Evolutionary conservation across 192 early-diverging fungal genomes (phyloP), one percentile per base, ranked within the genome.

Genomic region (Coemansia sp.): DNA sequence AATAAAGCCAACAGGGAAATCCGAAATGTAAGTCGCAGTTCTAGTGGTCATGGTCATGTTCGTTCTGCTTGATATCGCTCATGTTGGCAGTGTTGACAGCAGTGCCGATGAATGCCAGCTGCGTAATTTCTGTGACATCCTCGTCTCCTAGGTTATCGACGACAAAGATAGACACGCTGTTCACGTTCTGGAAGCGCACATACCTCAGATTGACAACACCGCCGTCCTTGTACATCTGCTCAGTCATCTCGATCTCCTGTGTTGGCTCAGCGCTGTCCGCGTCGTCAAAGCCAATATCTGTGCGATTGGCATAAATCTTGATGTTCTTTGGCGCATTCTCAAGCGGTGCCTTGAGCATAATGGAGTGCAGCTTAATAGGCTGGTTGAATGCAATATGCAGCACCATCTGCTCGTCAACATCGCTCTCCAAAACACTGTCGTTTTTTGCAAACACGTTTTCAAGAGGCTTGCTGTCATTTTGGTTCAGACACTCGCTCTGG

Each of bases 341-440:
- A 12, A 56, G 38, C 43, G 71, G 75, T 2, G 78, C 82, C 56
- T 72, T 70, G 22, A 87, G 49, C 69, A 83, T 82, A 37, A 86
- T 60, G 10, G 81, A 82, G 51, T 84, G 79, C 21, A 81, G 67
- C 80, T 86, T 84, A 42, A 86, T 73, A 52, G 77, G 62, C 81
- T 95, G 91, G 68, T 89, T 93, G 67, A 98, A 98, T 19, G 89
- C 83, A 48, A 98, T 71, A 23, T 83, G 82, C 30, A 96, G 82
- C 40, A 98, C 87, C 42, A 98, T 73, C 59, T 98, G 95, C 81
- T 96, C 94, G 69, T 96, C 94, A 0, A 92, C 91, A 80, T 98
- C 94, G 72, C 86, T 89, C 67, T 98, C 90, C 48, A 98, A 66
- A 45, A 75, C 86, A 2, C 81, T 70, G 10, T 83, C 85, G 52